Percentiles rank a stretch among this genome's conserved stretches.
Conservation (phyloP, 176 grass and related monocot species). For the Aegilops longissima region DNA sequence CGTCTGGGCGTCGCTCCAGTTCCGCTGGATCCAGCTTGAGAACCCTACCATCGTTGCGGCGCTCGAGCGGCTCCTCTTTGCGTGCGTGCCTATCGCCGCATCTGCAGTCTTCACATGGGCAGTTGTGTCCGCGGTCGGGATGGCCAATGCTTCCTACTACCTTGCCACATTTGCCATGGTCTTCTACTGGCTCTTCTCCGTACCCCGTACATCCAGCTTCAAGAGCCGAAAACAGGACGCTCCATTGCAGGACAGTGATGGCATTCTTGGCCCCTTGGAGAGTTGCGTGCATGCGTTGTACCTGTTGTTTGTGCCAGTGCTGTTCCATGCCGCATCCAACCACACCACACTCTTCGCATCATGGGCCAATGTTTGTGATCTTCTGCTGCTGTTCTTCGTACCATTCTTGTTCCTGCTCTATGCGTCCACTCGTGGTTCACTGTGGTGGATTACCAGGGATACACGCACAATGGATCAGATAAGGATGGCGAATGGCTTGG, state of each 20-base stretch:
- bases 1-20: slow-evolving; percentile 93
- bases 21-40: slow-evolving; percentile 99
- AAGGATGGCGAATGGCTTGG: slow-evolving; percentile 63
- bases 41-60: slow-evolving; percentile 73
- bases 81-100: slow-evolving; percentile 66
- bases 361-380: slow-evolving; percentile 61
- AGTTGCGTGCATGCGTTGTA: slow-evolving; percentile 82
- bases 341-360: slow-evolving; percentile 79
- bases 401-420: slow-evolving; percentile 95
- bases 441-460: slow-evolving; percentile 93
- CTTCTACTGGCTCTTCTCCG: slow-evolving; percentile 97
- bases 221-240: slow-evolving; percentile 66
- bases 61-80: slow-evolving; percentile 85
- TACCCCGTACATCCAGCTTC: slow-evolving; percentile 76
- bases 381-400: slow-evolving; percentile 90
- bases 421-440: slow-evolving; percentile 60
- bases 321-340: slow-evolving; percentile 75
- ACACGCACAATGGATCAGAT: slow-evolving; percentile 64
- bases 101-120: slow-evolving; percentile 89
- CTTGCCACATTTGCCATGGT: slow-evolving; percentile 66
- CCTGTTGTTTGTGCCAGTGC: slow-evolving; percentile 69
- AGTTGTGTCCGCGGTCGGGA: slow-evolving; percentile 75
- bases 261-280: slow-evolving; percentile 77
- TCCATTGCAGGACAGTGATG: slow-evolving; percentile 27
- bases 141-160: slow-evolving; percentile 85